Percentiles rank a stretch among this genome's conserved stretches.
phyloP scores from a whole-genome alignment of 1,139 yeast species.

The Sugiyamaella neomexicana region DNA sequence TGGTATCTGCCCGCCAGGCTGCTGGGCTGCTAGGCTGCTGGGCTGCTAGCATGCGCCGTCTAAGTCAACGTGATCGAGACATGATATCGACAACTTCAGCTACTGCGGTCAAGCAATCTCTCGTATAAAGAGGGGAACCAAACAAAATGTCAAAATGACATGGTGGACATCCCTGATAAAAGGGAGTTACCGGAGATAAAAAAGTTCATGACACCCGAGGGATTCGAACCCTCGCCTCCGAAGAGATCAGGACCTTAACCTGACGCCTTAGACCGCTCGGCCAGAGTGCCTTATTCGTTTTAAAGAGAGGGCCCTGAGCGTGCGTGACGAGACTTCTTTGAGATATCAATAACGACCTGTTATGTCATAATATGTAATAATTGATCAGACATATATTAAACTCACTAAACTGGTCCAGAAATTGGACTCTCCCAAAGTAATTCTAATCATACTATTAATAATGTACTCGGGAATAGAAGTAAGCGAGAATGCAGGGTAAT shows the following conservation, averaged over 20 bases:
- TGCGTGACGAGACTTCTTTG: neutral
- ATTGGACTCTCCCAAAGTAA: neutral
- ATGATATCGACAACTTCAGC: no score
- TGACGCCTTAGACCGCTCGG: slow-evolving; percentile 43
- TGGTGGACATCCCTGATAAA: no score
- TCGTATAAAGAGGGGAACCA: no score
- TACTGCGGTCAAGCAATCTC: no score
- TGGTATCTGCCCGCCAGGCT: no score
- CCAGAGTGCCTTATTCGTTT: slow-evolving; percentile 33
- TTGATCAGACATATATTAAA: neutral
- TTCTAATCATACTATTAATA: no score
- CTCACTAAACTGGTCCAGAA: neutral
- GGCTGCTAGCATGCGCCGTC: no score
- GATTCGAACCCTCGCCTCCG: slow-evolving; percentile 43
- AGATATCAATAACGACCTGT: neutral
- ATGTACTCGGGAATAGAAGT: no score
- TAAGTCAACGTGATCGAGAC: no score
- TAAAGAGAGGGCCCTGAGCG: neutral
- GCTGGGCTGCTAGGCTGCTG: no score
- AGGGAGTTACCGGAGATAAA: no score
- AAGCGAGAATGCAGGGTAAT: neutral
- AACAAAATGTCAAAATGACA: no score
- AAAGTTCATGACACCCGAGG: slow-evolving; percentile 37
- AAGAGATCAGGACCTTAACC: slow-evolving; percentile 41
- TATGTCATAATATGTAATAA: neutral